A percentile compares a stretch with the other conserved stretches of the same genome.
phyloP scores from a whole-genome alignment of 2,329 filamentous ascomycete genomes.

The Colletotrichum sp. region DNA sequence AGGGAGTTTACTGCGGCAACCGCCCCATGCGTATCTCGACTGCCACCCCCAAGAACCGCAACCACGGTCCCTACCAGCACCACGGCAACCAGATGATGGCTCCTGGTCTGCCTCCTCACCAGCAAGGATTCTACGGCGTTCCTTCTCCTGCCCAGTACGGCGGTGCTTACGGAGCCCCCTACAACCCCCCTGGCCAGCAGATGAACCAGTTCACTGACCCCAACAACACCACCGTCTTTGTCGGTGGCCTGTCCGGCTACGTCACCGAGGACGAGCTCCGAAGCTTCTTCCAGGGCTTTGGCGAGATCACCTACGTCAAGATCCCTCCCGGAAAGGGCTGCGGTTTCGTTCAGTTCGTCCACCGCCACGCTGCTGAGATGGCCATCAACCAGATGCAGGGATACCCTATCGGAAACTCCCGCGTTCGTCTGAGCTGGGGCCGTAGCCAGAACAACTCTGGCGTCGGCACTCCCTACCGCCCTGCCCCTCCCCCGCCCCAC shows the following conservation, averaged over 20 bases:
- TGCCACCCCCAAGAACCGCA: constrained; percentile 90
- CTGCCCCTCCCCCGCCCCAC: constrained; percentile 73
- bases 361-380: constrained; percentile 99
- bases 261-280: constrained; percentile 99
- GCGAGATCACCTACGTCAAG: constrained; percentile 99
- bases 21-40: constrained; percentile 98
- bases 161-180: constrained; percentile 18
- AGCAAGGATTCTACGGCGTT: constrained; percentile 37
- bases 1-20: constrained; percentile 98
- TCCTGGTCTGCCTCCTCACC: constrained; percentile 48
- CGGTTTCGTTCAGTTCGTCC: constrained; percentile 98
- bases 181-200: constrained; percentile 30
- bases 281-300: constrained; percentile 99
- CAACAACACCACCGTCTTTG: constrained; percentile 99
- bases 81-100: constrained; percentile 49
- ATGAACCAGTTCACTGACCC: constrained; percentile 99
- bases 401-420: constrained; percentile 98
- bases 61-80: constrained; percentile 41
- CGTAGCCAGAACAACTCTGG: constrained; percentile 99
- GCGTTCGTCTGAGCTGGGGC: constrained; percentile 96
- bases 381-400: constrained; percentile 99
- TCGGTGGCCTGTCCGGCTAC: constrained; percentile 95
- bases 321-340: constrained; percentile 99
- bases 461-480: constrained; percentile 95
- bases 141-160: constrained; percentile 23